Conservation (phyloP, 2,329 filamentous ascomycete genomes). For the Myrmaecium sp. region DNA sequence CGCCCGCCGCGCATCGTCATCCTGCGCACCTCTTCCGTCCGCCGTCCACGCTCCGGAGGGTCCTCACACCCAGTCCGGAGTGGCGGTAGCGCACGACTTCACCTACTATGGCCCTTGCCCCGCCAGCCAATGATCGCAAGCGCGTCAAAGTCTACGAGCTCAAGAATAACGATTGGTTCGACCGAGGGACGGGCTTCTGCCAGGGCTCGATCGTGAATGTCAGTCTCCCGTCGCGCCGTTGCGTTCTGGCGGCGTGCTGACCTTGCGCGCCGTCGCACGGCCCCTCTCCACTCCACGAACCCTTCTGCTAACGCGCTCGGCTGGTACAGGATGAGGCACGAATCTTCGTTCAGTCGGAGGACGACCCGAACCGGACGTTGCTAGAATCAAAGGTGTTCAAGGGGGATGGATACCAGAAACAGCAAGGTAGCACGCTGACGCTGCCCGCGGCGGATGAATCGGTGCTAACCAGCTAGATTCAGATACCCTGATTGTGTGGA, state of each 20-base stretch:
- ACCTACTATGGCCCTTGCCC: slow-evolving; percentile 21
- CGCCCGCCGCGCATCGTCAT: slow-evolving; percentile 1
- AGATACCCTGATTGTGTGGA: slow-evolving; percentile 87
- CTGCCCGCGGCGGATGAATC: neutral
- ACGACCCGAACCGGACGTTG: slow-evolving; percentile 66
- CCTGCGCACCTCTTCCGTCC: neutral
- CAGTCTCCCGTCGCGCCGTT: slow-evolving; percentile 22
- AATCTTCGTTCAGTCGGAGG: slow-evolving; percentile 86
- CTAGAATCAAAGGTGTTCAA: slow-evolving; percentile 81
- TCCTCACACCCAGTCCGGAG: slow-evolving; percentile 15
- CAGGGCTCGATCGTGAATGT: slow-evolving; percentile 60
- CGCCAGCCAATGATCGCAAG: slow-evolving; percentile 33
- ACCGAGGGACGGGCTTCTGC: slow-evolving; percentile 92
- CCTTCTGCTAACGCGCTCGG: slow-evolving; percentile 34
- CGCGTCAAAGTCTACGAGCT: slow-evolving; percentile 98
- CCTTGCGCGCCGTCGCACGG: slow-evolving; percentile 2
- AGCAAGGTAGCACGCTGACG: slow-evolving; percentile 52
- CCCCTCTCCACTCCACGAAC: slow-evolving; percentile 3
- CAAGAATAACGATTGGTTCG: slow-evolving; percentile 97
- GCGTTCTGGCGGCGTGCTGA: slow-evolving; percentile 1
- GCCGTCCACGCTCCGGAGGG: slow-evolving; percentile 18
- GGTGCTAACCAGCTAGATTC: slow-evolving; percentile 1
- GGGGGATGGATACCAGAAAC: slow-evolving; percentile 94
- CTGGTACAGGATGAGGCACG: slow-evolving; percentile 60
- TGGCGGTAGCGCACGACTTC: slow-evolving; percentile 10